Percentiles rank a stretch among this genome's conserved stretches.
Conservation (phyloP, 108 stramenopile species). For the Asterionellopsis glacialis region DNA sequence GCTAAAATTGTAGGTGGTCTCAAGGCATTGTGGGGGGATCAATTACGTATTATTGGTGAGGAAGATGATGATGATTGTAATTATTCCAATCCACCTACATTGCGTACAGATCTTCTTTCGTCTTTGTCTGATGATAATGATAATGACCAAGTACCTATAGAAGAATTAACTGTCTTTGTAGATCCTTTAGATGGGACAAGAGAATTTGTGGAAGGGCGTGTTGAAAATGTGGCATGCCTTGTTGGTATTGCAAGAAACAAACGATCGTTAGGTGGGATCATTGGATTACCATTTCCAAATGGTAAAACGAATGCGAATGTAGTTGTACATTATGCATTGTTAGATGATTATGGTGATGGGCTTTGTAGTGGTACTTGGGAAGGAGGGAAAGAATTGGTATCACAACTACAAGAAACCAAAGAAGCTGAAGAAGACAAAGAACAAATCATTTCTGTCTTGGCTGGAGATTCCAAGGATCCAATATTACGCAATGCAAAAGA, state of each 20-base stretch:
- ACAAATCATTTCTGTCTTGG: slow-evolving; percentile 20
- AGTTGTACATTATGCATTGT: slow-evolving; percentile 43
- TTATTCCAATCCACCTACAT: neutral
- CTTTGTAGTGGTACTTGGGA: neutral
- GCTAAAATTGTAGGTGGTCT: slow-evolving; percentile 28
- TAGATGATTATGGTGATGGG: slow-evolving; percentile 12
- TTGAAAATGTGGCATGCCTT: slow-evolving; percentile 68
- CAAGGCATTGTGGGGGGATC: slow-evolving; percentile 13
- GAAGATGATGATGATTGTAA: slow-evolving; percentile 31
- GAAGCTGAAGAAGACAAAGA: slow-evolving; percentile 3
- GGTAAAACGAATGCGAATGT: slow-evolving; percentile 15
- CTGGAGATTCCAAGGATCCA: slow-evolving; percentile 39
- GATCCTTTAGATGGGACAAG: slow-evolving; percentile 84
- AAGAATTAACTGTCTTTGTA: slow-evolving; percentile 52
- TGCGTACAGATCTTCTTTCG: neutral
- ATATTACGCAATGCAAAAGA: slow-evolving; percentile 12
- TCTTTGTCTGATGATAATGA: neutral
- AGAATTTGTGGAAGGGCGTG: slow-evolving; percentile 78
- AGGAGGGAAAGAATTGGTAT: slow-evolving; percentile 1
- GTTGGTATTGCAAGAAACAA: slow-evolving; percentile 63
- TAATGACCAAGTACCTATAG: slow-evolving; percentile 11
- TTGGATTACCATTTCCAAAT: slow-evolving; percentile 66
- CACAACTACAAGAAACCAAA: neutral
- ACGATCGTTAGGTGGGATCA: slow-evolving; percentile 57
- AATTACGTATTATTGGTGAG: slow-evolving; percentile 41